A percentile compares a stretch with the other conserved stretches of the same genome.
Evolutionary conservation across 441 rosid species (phyloP).

Genomic region (Pelargonium citronellum): DNA sequence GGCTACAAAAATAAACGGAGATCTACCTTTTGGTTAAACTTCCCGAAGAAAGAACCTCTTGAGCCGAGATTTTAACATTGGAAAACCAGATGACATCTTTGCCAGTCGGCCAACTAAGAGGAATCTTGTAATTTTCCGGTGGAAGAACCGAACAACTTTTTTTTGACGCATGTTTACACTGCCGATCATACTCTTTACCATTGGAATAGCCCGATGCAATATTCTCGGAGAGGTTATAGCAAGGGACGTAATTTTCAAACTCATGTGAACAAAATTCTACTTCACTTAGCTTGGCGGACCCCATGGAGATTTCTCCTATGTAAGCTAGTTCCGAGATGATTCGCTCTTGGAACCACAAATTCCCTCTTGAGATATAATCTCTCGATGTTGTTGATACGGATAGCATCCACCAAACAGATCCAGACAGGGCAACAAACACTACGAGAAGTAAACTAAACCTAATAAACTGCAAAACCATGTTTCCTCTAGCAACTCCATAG

Average conservation of each 20-base stretch:
- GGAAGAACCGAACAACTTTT: constrained; percentile 66
- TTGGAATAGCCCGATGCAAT: constrained; percentile 47
- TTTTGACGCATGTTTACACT: constrained; percentile 49
- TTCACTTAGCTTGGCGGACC: constrained; percentile 65
- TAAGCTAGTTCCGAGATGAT: constrained; percentile 83
- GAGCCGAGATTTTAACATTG: constrained; percentile 88
- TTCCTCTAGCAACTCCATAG: constrained; percentile 44
- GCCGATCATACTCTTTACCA: constrained; percentile 56
- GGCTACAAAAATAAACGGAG: neutral
- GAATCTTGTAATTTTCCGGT: constrained; percentile 67
- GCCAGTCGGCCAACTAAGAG: constrained; percentile 98
- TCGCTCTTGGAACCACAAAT: constrained; percentile 81
- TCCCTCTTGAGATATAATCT: constrained; percentile 62
- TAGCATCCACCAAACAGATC: constrained; percentile 93
- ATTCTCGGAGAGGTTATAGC: constrained; percentile 69
- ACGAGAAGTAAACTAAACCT: constrained; percentile 68
- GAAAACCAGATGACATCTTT: constrained; percentile 85
- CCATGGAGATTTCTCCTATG: constrained; percentile 81
- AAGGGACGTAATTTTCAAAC: constrained; percentile 70
- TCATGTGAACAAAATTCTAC: constrained; percentile 67
- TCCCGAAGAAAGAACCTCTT: constrained; percentile 92
- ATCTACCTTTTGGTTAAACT: constrained; percentile 85
- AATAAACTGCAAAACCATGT: constrained; percentile 48
- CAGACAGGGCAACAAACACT: constrained; percentile 58
- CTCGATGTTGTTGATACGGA: constrained; percentile 68